Conservation (phyloP, 2,329 filamentous ascomycete species). For the Hortaea sp. region DNA sequence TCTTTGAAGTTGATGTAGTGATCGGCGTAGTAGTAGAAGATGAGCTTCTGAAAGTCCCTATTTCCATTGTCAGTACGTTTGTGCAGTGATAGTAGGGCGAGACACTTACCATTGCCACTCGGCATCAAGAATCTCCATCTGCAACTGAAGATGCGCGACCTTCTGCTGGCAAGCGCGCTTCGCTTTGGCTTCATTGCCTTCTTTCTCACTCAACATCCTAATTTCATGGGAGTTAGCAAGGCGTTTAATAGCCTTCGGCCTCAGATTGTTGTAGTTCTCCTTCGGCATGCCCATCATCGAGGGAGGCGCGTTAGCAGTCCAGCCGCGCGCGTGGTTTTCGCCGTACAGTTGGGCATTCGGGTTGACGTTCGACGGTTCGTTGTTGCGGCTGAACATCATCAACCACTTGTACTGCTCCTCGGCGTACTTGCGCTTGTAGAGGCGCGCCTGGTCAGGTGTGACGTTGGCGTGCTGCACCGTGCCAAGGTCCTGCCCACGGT, state of each 20-base stretch:
- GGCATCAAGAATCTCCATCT: conserved; percentile 97
- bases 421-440: conserved; percentile 80
- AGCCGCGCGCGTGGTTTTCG: conserved; percentile 12
- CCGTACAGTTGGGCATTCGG: conserved; percentile 24
- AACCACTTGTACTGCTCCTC: conserved; percentile 97
- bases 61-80: neutral
- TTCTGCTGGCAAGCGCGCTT: conserved; percentile 96
- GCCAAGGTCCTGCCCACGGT: conserved; percentile 89
- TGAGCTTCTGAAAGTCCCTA: conserved; percentile 98
- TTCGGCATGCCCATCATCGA: conserved; percentile 21
- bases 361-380: conserved; percentile 22
- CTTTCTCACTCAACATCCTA: conserved; percentile 80
- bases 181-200: conserved; percentile 94
- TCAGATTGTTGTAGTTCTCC: conserved; percentile 51
- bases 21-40: conserved; percentile 97
- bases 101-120: conserved; percentile 92
- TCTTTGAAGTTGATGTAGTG: conserved; percentile 99
- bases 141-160: conserved; percentile 83
- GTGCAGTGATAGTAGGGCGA: neutral
- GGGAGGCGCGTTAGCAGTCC: conserved; percentile 10
- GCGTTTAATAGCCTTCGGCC: conserved; percentile 94
- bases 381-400: conserved; percentile 76
- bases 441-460: conserved; percentile 76
- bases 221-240: conserved; percentile 88
- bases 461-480: conserved; percentile 85